A percentile compares a stretch with the other conserved stretches of the same genome.
Conservation (phyloP, 129 eudicot species). For the Arctium lappa region DNA sequence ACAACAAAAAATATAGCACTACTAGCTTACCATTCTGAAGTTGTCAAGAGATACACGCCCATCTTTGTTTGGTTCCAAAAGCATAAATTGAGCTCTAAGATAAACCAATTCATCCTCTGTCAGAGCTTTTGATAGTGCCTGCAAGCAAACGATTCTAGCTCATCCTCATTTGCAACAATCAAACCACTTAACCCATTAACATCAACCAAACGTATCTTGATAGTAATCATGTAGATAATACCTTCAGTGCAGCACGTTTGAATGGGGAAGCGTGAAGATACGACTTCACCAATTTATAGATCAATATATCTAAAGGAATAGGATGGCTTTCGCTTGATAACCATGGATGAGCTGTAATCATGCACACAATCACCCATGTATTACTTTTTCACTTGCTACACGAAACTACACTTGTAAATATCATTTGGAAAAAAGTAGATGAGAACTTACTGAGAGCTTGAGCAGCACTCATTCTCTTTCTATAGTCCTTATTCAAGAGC, state of each 20-base stretch:
- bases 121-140: conserved; percentile 88
- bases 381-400: background rate
- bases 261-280: conserved; percentile 84
- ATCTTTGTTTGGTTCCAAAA: conserved; percentile 83
- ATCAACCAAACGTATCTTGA: background rate
- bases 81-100: conserved; percentile 83
- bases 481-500: conserved; percentile 76
- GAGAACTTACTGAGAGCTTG: conserved; percentile 80
- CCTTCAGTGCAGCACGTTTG: conserved; percentile 92
- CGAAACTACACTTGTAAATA: too few relatives aligned
- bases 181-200: background rate
- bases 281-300: conserved; percentile 75
- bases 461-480: conserved; percentile 90
- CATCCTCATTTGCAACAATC: background rate
- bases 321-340: conserved; percentile 69
- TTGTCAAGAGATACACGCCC: conserved; percentile 88
- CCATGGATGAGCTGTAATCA: conserved; percentile 84
- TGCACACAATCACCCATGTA: background rate
- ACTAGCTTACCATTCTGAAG: conserved; percentile 58
- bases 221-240: background rate
- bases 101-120: conserved; percentile 83
- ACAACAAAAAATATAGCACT: background rate
- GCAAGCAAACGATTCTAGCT: conserved; percentile 9
- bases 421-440: background rate
- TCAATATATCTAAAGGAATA: conserved; percentile 74